phyloP scores from a whole-genome alignment of 257 asterid species.

The Solanum megistacrolobum region DNA sequence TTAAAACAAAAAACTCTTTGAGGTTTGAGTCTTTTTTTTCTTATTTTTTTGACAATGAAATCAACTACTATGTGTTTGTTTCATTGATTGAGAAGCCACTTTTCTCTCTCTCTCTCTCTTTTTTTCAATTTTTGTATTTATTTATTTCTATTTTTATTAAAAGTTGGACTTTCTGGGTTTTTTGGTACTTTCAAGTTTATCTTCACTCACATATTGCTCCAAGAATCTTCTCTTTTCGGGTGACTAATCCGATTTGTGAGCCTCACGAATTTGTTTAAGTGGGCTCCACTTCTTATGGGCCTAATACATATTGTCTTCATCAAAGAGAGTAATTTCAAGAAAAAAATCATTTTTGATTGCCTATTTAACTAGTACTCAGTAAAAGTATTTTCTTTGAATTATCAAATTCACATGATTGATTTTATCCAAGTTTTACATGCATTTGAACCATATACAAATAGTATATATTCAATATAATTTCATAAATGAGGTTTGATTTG shows the following conservation, averaged over 20 bases:
- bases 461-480: too few relatives aligned
- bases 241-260: slow-evolving; percentile 11
- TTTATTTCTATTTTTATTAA: neutral
- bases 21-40: neutral
- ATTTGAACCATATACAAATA: neutral
- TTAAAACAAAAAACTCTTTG: neutral
- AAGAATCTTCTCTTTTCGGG: slow-evolving; percentile 11
- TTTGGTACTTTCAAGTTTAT: slow-evolving; percentile 15
- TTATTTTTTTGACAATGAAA: neutral
- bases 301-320: neutral
- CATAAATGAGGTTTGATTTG: too few relatives aligned
- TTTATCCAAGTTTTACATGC: neutral
- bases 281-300: slow-evolving; percentile 9
- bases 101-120: neutral
- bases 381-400: too few relatives aligned
- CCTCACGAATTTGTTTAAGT: slow-evolving; percentile 13
- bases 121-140: neutral
- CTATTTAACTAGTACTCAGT: neutral
- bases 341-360: neutral
- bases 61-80: slow-evolving; percentile 13
- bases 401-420: neutral
- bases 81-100: neutral
- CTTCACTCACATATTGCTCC: neutral
- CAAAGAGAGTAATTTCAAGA: neutral
- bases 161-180: slow-evolving; percentile 14